Conservation (phyloP, 306 rosid species). For the Quercus glauca region DNA sequence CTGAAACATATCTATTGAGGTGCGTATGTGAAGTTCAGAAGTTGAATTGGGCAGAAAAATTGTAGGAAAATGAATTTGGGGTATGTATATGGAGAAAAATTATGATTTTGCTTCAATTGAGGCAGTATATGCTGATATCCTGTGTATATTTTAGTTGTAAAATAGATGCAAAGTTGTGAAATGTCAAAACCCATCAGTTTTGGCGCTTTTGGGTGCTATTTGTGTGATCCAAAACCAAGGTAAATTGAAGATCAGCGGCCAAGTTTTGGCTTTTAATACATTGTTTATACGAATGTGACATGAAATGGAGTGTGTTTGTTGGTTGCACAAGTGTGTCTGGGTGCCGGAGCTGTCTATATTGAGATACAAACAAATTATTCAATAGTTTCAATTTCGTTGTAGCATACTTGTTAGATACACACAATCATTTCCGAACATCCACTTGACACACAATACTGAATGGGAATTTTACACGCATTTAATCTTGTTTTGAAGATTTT, state of each 20-base stretch:
- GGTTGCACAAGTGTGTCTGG: background rate
- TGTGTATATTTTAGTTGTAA: background rate
- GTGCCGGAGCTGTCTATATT: background rate
- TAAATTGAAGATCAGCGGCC: background rate
- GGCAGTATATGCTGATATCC: background rate
- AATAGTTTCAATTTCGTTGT: background rate
- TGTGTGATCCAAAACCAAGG: background rate
- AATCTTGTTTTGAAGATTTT: background rate
- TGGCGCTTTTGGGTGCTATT: background rate
- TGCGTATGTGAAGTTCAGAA: slow-evolving; percentile 13
- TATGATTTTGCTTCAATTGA: background rate
- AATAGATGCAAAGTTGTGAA: background rate
- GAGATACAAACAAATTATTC: background rate
- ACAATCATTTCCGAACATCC: background rate
- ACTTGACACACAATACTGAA: background rate
- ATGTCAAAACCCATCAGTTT: background rate
- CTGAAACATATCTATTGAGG: slow-evolving; percentile 6
- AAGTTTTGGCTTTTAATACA: background rate
- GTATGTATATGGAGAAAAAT: background rate
- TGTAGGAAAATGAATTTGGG: background rate
- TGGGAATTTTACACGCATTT: background rate
- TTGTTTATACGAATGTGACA: background rate
- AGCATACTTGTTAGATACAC: background rate
- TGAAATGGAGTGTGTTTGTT: background rate
- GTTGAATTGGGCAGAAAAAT: background rate